phyloP scores from a whole-genome alignment of 2,329 filamentous ascomycete genomes.

The Alternaria brassicicola region DNA sequence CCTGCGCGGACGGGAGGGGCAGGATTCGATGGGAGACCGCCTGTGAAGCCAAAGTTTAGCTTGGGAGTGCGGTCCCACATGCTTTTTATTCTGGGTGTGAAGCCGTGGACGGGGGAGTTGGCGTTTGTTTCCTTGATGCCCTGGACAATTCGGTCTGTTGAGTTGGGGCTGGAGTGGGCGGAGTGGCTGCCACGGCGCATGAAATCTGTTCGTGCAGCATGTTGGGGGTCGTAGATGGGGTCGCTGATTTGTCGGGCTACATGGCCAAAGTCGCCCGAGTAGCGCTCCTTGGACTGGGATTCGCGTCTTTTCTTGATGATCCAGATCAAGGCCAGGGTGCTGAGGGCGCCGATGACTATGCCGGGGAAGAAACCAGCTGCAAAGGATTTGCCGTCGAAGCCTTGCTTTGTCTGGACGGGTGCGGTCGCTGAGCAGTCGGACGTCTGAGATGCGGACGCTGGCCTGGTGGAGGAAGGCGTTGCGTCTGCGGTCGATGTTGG shows the following conservation, averaged over 20 bases:
- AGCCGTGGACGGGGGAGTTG: slow-evolving; percentile 22
- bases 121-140: slow-evolving; percentile 25
- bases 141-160: slow-evolving; percentile 32
- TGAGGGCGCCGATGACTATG: slow-evolving; percentile 44
- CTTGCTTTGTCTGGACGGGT: slow-evolving; percentile 22
- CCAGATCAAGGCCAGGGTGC: slow-evolving; percentile 42
- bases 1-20: slow-evolving; percentile 37
- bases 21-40: slow-evolving; percentile 27
- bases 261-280: slow-evolving; percentile 48
- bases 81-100: slow-evolving; percentile 43
- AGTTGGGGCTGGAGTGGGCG: slow-evolving; percentile 32
- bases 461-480: slow-evolving; percentile 35
- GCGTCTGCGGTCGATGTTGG: slow-evolving; percentile 28
- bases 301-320: slow-evolving; percentile 44
- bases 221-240: slow-evolving; percentile 48
- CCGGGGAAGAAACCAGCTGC: slow-evolving; percentile 49
- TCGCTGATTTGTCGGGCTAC: slow-evolving; percentile 48
- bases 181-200: slow-evolving; percentile 41
- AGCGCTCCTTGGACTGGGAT: slow-evolving; percentile 36
- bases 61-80: slow-evolving; percentile 46
- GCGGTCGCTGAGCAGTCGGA: slow-evolving; percentile 24
- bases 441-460: slow-evolving; percentile 42
- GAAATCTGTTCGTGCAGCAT: slow-evolving; percentile 46
- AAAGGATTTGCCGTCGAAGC: slow-evolving; percentile 46
- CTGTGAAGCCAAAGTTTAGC: slow-evolving; percentile 36